Base-by-base conservation (phyloP, 495 filamentous ascomycete species). In the Xylaria telfairii region DNA sequence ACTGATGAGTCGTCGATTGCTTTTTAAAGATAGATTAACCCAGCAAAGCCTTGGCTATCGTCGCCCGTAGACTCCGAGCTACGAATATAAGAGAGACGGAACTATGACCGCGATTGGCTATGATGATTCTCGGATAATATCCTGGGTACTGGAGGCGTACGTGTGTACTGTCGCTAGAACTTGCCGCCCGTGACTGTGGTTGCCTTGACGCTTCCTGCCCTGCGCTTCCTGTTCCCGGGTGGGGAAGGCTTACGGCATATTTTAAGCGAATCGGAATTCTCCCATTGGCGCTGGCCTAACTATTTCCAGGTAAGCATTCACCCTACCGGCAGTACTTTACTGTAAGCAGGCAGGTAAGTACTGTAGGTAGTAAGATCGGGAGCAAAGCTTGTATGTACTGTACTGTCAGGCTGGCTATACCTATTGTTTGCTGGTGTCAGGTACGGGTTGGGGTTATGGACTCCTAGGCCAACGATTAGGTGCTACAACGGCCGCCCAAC, bases 221-320 rank as follows among this genome's bases (percentile, higher is more conserved):
- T 3, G 8, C 5, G 37, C 21, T 44, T 24, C 32, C 47, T 28
- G 34, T 1, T 5, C 24, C 32, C 0, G 12, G 44, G 32, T 56
- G 30, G 65, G 26, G 39, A 7, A 12, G 24, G 12, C 53, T 19
- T 17, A 34, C 13, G 15, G 15, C 9, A 57, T 7, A 8, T n/a
- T 3, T 3, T 39, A 17, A 17, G 26, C 65, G 46, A 67, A 67
- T 67, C 65, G 65, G 65, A 44, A n/a, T 17, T 28, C 2, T 67
- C 59, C 65, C 65, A 42, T 8, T 37, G 8, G 39, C 8, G 12
- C 39, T 9, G 6, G 12, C 39, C 39, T 41, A 41, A 4, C 39
- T 41, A 41, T 9, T n/a, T n/a, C 39, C 12, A 41, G 4, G 34
- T 37, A 37, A 3, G 4, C 8, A 37, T 37, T 37, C 34, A 4